These are phyloP conservation scores for Sungouiozyma ichnusensis DNA, from an alignment of 805 yeast genomes.

Conservation along the genomic window DNA sequence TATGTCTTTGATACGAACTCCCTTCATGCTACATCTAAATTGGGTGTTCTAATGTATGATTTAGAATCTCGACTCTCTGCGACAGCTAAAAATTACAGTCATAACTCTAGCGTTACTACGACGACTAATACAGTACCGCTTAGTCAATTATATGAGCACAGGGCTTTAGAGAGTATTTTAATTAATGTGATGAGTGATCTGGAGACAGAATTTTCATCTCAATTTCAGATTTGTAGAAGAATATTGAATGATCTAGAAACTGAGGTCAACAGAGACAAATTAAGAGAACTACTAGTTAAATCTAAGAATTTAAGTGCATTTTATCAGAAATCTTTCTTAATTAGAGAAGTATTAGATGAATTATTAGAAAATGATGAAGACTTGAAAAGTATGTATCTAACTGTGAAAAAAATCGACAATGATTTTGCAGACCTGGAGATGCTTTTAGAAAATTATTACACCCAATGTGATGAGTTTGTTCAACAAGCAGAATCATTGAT, in stretches of 20 bases:
- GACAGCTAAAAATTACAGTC: slow-evolving; percentile 9
- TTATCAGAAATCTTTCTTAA: slow-evolving; percentile 64
- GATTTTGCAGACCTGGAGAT: slow-evolving; percentile 73
- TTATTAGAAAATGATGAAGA: slow-evolving; percentile 81
- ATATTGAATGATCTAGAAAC: slow-evolving; percentile 65
- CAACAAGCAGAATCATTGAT: slow-evolving; percentile 80
- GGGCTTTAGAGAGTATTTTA: slow-evolving; percentile 73
- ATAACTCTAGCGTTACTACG: background rate
- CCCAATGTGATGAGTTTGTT: slow-evolving; percentile 86
- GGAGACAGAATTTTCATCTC: slow-evolving; percentile 62
- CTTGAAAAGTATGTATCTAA: slow-evolving; percentile 65
- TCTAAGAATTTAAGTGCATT: slow-evolving; percentile 64
- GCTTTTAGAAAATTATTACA: slow-evolving; percentile 78
- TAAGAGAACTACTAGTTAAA: slow-evolving; percentile 61
- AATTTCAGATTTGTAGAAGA: slow-evolving; percentile 46
- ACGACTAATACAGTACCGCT: slow-evolving; percentile 26
- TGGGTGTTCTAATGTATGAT: slow-evolving; percentile 78
- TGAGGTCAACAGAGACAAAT: slow-evolving; percentile 63
- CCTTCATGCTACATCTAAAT: slow-evolving; percentile 48
- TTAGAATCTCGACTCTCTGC: slow-evolving; percentile 54
- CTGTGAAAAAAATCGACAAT: slow-evolving; percentile 27
- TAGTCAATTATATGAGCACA: slow-evolving; percentile 65
- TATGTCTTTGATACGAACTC: slow-evolving; percentile 64
- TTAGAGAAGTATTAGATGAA: slow-evolving; percentile 75
- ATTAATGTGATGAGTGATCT: slow-evolving; percentile 70